Conservation (phyloP, 2,329 filamentous ascomycete genomes). For the Biscogniauxia sp. region DNA sequence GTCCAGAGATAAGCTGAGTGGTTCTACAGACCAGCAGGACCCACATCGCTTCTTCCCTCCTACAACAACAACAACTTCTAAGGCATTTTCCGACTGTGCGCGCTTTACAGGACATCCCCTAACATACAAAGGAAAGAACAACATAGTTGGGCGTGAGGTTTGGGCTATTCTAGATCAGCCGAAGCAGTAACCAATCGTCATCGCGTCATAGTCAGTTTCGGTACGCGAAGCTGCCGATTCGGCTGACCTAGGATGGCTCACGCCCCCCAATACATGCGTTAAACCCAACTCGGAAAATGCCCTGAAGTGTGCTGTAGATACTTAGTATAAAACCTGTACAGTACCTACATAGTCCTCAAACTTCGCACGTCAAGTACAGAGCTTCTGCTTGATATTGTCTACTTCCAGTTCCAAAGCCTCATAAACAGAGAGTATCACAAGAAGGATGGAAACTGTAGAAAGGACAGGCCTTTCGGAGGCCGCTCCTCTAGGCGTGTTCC, state of each 20-base stretch:
- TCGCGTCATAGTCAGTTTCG: no score
- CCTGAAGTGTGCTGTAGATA: neutral
- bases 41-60: neutral
- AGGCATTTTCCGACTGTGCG: no score
- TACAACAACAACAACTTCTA: no score
- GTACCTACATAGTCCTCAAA: neutral
- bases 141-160: no score
- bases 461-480: slow-evolving; percentile 5
- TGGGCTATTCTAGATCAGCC: neutral
- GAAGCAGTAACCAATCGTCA: no score
- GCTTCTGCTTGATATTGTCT: no score
- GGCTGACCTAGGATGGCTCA: neutral
- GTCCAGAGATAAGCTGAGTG: neutral
- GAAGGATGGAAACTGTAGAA: slow-evolving; percentile 4
- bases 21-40: no score
- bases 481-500: slow-evolving; percentile 2
- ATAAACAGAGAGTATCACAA: neutral
- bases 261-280: neutral
- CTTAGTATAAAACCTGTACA: no score
- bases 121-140: no score
- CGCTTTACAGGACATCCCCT: no score
- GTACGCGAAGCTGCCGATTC: neutral
- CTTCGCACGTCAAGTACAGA: neutral
- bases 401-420: neutral
- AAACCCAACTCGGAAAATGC: neutral